Conservation (phyloP, 805 yeast genomes). For the Blastobotrys robertii region DNA sequence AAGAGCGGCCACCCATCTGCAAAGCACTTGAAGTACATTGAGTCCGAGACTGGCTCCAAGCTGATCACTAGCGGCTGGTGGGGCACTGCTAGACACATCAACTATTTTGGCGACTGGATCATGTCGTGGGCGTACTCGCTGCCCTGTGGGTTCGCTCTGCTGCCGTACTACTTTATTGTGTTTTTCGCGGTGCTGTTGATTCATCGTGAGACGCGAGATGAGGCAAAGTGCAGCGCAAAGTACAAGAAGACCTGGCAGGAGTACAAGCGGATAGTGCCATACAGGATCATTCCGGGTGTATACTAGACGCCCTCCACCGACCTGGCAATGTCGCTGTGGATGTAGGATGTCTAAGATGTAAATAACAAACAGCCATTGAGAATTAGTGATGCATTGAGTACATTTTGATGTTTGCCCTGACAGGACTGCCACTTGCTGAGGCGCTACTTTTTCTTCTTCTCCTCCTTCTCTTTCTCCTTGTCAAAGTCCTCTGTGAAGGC, state of each 20-base stretch:
- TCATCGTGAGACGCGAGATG: conserved; percentile 89
- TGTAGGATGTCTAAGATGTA: neutral
- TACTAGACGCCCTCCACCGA: conserved; percentile 47
- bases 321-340: too few species aligned
- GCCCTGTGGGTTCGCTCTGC: conserved; percentile 76
- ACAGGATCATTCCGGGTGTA: conserved; percentile 79
- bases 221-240: conserved; percentile 76
- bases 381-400: neutral
- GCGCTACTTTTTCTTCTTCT: conserved; percentile 7
- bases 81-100: conserved; percentile 85
- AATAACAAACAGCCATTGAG: neutral
- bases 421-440: neutral
- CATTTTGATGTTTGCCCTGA: neutral
- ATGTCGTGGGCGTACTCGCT: conserved; percentile 89
- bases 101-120: conserved; percentile 92
- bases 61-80: conserved; percentile 93
- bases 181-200: conserved; percentile 75
- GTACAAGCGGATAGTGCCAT: conserved; percentile 75
- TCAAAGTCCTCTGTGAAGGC: conserved; percentile 55
- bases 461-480: conserved; percentile 8
- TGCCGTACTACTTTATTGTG: conserved; percentile 79
- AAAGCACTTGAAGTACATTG: conserved; percentile 57
- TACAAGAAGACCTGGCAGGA: conserved; percentile 82
- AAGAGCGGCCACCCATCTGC: conserved; percentile 59
- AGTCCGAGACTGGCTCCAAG: conserved; percentile 68